These are phyloP conservation scores for Cinnamomum micranthum DNA, from an alignment of 164 flowering plant genomes.

Conservation along the genomic window DNA sequence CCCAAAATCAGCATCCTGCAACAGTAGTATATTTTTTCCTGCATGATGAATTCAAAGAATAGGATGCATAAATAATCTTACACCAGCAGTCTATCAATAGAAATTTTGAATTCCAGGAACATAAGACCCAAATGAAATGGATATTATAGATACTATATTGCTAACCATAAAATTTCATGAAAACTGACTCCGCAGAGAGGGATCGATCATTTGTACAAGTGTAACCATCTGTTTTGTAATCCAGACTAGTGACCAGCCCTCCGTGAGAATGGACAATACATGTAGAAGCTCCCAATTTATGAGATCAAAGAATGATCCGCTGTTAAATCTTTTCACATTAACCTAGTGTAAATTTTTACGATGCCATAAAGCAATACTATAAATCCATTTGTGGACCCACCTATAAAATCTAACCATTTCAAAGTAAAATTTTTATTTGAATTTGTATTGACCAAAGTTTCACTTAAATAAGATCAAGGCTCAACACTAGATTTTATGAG, in stretches of 20 bases:
- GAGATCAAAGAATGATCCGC: not conserved
- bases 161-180: not conserved
- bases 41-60: not conserved
- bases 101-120: not conserved
- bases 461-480: too few relatives aligned
- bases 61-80: not conserved
- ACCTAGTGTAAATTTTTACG: too few relatives aligned
- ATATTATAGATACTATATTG: not conserved
- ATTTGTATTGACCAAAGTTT: too few relatives aligned
- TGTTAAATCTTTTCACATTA: not conserved
- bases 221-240: not conserved
- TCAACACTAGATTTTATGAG: too few relatives aligned
- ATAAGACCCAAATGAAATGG: not conserved
- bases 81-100: not conserved
- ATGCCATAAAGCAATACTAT: too few relatives aligned
- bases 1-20: constrained; percentile 96
- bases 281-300: not conserved
- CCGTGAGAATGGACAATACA: not conserved
- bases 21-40: not conserved
- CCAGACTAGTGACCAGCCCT: not conserved
- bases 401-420: too few relatives aligned
- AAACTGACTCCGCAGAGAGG: not conserved
- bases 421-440: too few relatives aligned
- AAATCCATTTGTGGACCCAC: too few relatives aligned
- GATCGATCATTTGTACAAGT: not conserved